Evolutionary conservation across 208 protist species (phyloP).

Genomic region (Naegleria fowleri): DNA sequence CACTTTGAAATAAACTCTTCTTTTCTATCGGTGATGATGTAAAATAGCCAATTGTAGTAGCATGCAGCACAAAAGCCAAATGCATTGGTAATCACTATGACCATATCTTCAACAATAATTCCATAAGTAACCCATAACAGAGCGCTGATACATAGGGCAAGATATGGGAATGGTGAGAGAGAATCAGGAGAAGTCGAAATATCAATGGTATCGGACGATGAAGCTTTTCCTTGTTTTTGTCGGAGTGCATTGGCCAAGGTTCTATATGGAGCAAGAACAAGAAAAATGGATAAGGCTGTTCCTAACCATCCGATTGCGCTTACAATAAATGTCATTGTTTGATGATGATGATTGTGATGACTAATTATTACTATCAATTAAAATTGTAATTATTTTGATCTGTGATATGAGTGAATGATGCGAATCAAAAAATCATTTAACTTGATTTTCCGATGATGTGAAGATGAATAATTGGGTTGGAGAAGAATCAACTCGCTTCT

Average conservation of each 20-base stretch:
- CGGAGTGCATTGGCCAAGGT: neutral
- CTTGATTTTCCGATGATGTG: too few relatives aligned
- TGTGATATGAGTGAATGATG: too few relatives aligned
- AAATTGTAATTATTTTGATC: too few relatives aligned
- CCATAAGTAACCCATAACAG: slow-evolving; percentile 1
- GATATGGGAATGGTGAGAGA: neutral
- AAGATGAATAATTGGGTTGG: too few relatives aligned
- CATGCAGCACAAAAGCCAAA: neutral
- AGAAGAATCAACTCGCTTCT: too few relatives aligned
- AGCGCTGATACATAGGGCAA: neutral
- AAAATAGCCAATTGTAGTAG: neutral
- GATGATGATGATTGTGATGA: neutral
- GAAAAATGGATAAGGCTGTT: neutral
- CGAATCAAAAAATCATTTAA: too few relatives aligned
- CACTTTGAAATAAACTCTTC: slow-evolving; percentile 1
- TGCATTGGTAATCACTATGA: neutral
- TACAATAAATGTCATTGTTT: neutral
- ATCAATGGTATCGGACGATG: neutral
- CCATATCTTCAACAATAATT: neutral
- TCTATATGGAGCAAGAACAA: neutral
- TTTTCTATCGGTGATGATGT: neutral
- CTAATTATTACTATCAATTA: neutral
- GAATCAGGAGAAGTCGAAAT: neutral
- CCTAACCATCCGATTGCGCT: neutral
- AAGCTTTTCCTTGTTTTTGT: neutral